Base-by-base conservation (phyloP, 2,329 filamentous ascomycete species). In the Penicillium sp. region DNA sequence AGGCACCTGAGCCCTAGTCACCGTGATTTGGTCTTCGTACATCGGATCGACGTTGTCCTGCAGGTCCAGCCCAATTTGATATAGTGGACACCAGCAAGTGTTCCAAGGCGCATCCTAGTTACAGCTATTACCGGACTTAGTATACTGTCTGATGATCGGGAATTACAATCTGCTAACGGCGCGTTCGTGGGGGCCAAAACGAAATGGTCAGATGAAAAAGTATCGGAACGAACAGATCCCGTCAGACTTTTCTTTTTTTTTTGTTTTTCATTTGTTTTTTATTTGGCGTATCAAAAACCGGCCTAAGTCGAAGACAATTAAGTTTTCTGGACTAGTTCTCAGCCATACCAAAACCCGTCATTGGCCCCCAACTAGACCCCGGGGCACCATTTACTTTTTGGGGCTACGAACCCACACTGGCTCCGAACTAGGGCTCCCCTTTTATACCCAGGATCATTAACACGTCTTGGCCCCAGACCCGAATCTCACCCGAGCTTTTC, bases 361-460 rank as follows among this genome's bases (percentile, higher is more conserved):
- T 62, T 56, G 61, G 58, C 61, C 61, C 61, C 55, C 63, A 63
- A 47, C 33, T 24, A 24, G 47, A 34, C 10, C 42, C 26, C 36
- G 49, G 24, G 46, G 58, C 58, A 57, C 55, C 59, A 58, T 55
- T 61, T 45, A 31, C 49, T 52, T 45, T 42, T 48, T 59, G 60
- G 61, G 60, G 61, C 60, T 59, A 60, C 51, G 57, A 53, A 42
- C 13, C 52, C 58, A 58, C 58, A 29, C 45, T 10, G 51, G 33
- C 48, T 52, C 31, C 47, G 47, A 48, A 51, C 33, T 39, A 47
- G 9, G 55, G 54, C 45, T 51, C 46, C 49, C 34, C 50, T 38
- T 50, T 38, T 54, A 34, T 55, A 48, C 52, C 52, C 51, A 62
- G 56, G 58, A 64, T 62, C 58, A 58, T 59, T 56, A 57, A 39